Base-by-base conservation (phyloP, 2,329 filamentous ascomycete species). In the Arthrinium phaeospermum region DNA sequence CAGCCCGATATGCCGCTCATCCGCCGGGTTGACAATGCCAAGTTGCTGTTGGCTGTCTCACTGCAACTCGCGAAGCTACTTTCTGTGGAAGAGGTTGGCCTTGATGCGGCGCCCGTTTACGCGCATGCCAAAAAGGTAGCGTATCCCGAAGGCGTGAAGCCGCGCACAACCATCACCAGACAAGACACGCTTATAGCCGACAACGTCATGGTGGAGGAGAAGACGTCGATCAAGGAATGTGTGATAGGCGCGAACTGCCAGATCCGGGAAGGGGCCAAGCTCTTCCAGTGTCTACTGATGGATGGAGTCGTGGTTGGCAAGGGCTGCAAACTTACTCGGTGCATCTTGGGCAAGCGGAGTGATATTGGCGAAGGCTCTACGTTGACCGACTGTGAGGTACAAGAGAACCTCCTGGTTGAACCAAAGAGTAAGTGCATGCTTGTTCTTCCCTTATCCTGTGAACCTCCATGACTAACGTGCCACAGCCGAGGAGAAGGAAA, bases 201-300 rank as follows among this genome's bases (percentile, higher is more conserved):
- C 72, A 98, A 98, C 78, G 94, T 97, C 53, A 94, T 91, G 0
- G 91, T 98, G 0, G 94, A 96, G 79, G 94, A 96, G 77, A 96
- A 96, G 81, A 92, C 91, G 34, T 93, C 95, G n/a, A 93, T 99
- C 83, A 98, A 98, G 82, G 94, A 98, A 82, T 93, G 88, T 49
- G 94, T 98, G 44, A 90, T 99, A 53, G 96, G 96, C 3, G 91
- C 94, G 5, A 94, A 94, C 77, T 97, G 94, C 81, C 92, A 93
- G 77, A 96, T 99, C 75, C 91, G 92, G 74, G 91, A 92, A 76
- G 94, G 95, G n/a, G 94, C 93, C 44, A 93, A 95, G 75, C 84
- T 99, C 64, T 91, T 91, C n/a, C 90, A 95, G 75, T 98, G 96
- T 82, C 83, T 98, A 68, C 85, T 98, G 27, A 98, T 98, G 94